phyloP scores from a whole-genome alignment of 2,329 filamentous ascomycete species.

The Clarireedia homoeocarpa region DNA sequence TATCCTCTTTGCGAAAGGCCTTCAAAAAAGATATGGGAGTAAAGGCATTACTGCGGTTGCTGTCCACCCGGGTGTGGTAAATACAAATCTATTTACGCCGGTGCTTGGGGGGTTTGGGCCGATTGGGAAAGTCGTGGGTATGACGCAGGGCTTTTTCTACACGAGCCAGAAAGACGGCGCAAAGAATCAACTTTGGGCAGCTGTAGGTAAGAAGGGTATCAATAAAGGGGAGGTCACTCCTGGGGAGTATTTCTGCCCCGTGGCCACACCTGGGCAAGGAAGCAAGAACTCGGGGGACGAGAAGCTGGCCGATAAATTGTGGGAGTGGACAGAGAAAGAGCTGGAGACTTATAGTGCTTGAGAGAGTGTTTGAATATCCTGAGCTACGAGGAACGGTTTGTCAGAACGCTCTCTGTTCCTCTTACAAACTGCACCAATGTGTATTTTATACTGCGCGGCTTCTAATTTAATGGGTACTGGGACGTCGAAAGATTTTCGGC shows the following conservation, averaged over 20 bases:
- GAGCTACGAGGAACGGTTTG: no score
- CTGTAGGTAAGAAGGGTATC: slow-evolving; percentile 17
- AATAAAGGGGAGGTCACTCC: slow-evolving; percentile 12
- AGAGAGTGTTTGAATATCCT: not conserved
- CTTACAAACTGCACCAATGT: no score
- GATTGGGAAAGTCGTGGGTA: not conserved
- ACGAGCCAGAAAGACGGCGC: slow-evolving; percentile 24
- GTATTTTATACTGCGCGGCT: no score
- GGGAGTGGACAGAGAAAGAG: slow-evolving; percentile 29
- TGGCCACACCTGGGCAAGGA: slow-evolving; percentile 29
- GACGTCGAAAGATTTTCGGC: no score
- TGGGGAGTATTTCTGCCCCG: slow-evolving; percentile 33
- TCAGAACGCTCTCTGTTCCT: no score
- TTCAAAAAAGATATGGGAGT: slow-evolving; percentile 33
- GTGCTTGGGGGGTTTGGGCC: not conserved
- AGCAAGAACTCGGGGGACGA: slow-evolving; percentile 17
- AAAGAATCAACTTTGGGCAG: slow-evolving; percentile 38
- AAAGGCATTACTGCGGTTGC: slow-evolving; percentile 29
- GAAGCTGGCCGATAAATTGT: slow-evolving; percentile 29
- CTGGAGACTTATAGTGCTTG: slow-evolving; percentile 16
- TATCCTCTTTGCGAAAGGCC: slow-evolving; percentile 34
- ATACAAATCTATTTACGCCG: slow-evolving; percentile 11
- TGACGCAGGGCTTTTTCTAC: not conserved
- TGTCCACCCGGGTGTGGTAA: slow-evolving; percentile 34
- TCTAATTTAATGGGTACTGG: no score